Evolutionary conservation across 164 flowering plant species (phyloP), one percentile per base, ranked within the genome.

Genomic region (Tetrastigma voinierianum): DNA sequence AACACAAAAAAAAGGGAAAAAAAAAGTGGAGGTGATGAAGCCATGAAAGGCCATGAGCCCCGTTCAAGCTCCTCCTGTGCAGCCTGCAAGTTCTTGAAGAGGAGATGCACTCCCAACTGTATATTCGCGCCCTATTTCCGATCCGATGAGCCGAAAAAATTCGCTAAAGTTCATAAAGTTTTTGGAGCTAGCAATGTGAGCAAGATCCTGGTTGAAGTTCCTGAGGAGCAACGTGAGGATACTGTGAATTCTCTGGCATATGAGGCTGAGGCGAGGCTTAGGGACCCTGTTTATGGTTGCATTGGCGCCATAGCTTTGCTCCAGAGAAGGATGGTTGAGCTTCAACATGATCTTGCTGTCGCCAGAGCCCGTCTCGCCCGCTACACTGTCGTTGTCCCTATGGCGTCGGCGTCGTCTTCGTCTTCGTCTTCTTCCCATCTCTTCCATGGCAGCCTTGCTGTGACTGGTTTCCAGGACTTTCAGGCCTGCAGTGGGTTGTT

Each of bases 131-230:
- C 96, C 1, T 80, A 90, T 63, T 88, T 90, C 64, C 74, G 76
- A 2, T 75, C 91, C 17, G 83, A 86, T 53, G 90, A 88, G 76
- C 72, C 83, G 2, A 77, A 60, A 13, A 90, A 84, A 25, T 90
- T 90, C 46, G 93, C 90, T 64, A 85, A 77, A 46, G 86, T 90
- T 1, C 96, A 90, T 79, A 90, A 87, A 62, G 96, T 90, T 10
- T 90, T 90, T n/a, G 92, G 96, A 14, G 96, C 96, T 0, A 88
- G 93, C 82, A 90, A 90, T 64, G 93, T 86, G 18, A 86, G 84
- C 80, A 90, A 90, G 83, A 82, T 91, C 69, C 87, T 91, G 3
- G 64, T 46, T 8, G 90, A 85, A 61, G 90, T 91, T 3, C 85
- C 93, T 0, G 81, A 77, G 48, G 83, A 83, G 53, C 97, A 77